These are phyloP conservation scores for Bipolaris gigantea DNA, from an alignment of 2,329 filamentous ascomycete genomes.

Conservation along the genomic window DNA sequence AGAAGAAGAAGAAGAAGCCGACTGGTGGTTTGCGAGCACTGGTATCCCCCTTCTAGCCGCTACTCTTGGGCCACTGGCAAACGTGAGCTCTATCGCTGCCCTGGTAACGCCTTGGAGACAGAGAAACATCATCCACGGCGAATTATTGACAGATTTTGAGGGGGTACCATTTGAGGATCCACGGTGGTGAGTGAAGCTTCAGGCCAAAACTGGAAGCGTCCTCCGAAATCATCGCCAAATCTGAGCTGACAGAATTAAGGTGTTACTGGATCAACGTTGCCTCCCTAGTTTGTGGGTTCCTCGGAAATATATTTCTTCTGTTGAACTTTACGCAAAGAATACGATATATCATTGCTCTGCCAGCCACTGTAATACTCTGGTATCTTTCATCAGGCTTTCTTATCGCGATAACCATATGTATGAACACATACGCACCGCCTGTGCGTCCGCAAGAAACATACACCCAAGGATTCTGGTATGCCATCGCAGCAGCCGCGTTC, in stretches of 20 bases:
- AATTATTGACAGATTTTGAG: conserved; percentile 53
- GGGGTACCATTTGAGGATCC: conserved; percentile 68
- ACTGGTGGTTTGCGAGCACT: conserved; percentile 47
- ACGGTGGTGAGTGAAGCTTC: conserved; percentile 58
- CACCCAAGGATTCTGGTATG: conserved; percentile 88
- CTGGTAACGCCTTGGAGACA: conserved; percentile 80
- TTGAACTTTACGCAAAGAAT: conserved; percentile 83
- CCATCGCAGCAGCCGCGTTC: conserved; percentile 73
- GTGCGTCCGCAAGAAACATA: conserved; percentile 56
- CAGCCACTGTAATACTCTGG: conserved; percentile 83
- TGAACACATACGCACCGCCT: conserved; percentile 62
- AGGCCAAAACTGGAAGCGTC: background rate
- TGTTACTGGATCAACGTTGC: conserved; percentile 74
- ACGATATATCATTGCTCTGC: conserved; percentile 79
- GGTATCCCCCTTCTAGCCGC: conserved; percentile 69
- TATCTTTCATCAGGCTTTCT: conserved; percentile 64
- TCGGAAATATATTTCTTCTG: conserved; percentile 79
- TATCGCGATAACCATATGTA: conserved; percentile 66
- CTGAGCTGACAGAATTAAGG: conserved; percentile 48
- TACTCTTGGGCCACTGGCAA: conserved; percentile 82
- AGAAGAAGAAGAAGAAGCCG: conserved; percentile 22
- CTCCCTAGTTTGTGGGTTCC: conserved; percentile 73
- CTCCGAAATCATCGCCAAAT: no score
- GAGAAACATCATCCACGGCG: conserved; percentile 54
- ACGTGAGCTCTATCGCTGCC: conserved; percentile 83